Conservation (phyloP, 495 filamentous ascomycete genomes). For the Coniosporium apollinis region DNA sequence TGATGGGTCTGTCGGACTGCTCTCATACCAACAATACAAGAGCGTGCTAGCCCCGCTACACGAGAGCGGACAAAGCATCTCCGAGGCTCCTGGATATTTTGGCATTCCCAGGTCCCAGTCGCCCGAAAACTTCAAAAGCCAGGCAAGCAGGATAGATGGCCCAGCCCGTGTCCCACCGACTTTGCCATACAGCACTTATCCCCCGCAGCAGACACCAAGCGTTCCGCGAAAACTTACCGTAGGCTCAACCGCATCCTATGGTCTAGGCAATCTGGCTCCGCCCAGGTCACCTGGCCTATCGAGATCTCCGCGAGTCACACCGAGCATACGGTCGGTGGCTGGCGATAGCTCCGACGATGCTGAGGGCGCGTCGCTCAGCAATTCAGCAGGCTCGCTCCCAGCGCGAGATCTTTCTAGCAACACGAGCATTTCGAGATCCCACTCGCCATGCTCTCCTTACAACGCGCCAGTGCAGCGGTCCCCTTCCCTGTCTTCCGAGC, state of each 20-base stretch:
- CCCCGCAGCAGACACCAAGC: constrained; percentile 24
- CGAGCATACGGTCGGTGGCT: constrained; percentile 38
- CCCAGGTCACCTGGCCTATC: constrained; percentile 33
- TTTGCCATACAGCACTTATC: constrained; percentile 15
- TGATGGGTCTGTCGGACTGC: too few relatives aligned
- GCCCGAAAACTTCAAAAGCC: constrained; percentile 26
- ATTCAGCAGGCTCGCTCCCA: constrained; percentile 15
- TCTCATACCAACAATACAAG: too few relatives aligned
- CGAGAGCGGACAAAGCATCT: too few relatives aligned
- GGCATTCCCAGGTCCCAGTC: constrained; percentile 31
- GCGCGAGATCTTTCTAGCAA: constrained; percentile 21
- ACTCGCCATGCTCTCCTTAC: constrained; percentile 48
- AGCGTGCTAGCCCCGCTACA: too few relatives aligned
- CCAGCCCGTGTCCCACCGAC: constrained; percentile 10
- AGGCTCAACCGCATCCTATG: constrained; percentile 32
- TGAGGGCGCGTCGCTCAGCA: constrained; percentile 17
- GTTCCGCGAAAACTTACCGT: constrained; percentile 14
- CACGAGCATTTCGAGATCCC: constrained; percentile 37
- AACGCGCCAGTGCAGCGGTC: constrained; percentile 44
- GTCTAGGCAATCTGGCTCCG: constrained; percentile 33
- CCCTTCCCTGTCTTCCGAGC: constrained; percentile 68
- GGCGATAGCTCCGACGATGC: constrained; percentile 48
- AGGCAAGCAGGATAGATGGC: constrained; percentile 10
- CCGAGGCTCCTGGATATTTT: constrained; percentile 23
- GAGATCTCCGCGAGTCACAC: constrained; percentile 30